Base-by-base conservation (phyloP, 495 filamentous ascomycete species). In the Penicillium canariense region DNA sequence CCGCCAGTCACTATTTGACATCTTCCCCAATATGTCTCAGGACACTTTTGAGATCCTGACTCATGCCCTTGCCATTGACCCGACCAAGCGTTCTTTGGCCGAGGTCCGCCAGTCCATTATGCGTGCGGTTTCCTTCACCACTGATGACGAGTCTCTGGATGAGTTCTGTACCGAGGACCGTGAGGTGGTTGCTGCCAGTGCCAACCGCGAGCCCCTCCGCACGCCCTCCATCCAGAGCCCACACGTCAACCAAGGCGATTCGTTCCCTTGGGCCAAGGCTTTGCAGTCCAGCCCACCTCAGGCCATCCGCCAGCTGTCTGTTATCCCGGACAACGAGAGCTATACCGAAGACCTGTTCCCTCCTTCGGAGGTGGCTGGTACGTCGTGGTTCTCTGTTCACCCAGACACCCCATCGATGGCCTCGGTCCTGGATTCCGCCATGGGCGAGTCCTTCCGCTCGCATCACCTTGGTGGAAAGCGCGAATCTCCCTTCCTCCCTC, bases 11-110 rank as follows among this genome's bases (percentile, higher is more conserved):
- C 82, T 98, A 25, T 97, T 97, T 73, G 94, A 98, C 71, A 90
- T 97, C 64, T 98, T 98, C 71, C 91, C 94, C 25, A 95, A 90
- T 69, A 93, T 98, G 91, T 96, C 93, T 52, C 90, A 95, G 66
- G 94, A 98, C 65, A 96, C 94, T 0, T 98, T 87, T 65, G 90
- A 96, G 69, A 90, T 97, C 56, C 81, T 98, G 70, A 81, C 85
- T 26, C 82, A 92, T 65, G 91, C 90, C 62, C 78, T 98, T 79
- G 86, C 89, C 56, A 75, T 97, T 59, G 92, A 97, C 71, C 95
- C 94, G 10, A 79, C 80, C 56, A 96, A 91, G 78, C 87, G 94
- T 43, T 96, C 91, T 11, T 77, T 98, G 34, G 76, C 77, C 27
- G 87, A 78, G 52, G 84, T 91, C 48, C 88, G 88, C 54, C 82